phyloP scores from a whole-genome alignment of 768 basidiomycete species.

The Russula foetens region DNA sequence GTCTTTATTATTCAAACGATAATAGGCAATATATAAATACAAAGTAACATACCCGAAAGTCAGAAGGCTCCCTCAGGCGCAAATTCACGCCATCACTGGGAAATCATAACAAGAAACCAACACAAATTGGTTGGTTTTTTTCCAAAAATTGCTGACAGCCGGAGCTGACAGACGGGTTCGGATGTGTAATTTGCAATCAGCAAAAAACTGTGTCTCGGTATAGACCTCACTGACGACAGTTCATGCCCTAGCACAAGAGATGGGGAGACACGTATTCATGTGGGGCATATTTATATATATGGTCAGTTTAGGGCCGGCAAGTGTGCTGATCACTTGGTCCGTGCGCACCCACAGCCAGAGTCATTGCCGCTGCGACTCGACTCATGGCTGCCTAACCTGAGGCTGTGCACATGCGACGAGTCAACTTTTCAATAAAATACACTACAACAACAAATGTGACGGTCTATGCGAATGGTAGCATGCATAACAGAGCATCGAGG shows the following conservation, averaged over 20 bases:
- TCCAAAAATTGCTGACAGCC: slow-evolving; percentile 90
- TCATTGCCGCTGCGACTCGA: no score
- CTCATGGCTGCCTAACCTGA: no score
- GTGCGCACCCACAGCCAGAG: no score
- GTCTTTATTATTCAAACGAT: no score
- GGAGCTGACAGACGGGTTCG: slow-evolving; percentile 87
- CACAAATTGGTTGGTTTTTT: slow-evolving; percentile 24
- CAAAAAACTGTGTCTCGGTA: slow-evolving; percentile 94
- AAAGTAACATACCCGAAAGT: not conserved
- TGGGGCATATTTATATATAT: slow-evolving; percentile 28
- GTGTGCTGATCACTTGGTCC: not conserved
- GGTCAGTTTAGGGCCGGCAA: slow-evolving; percentile 17
- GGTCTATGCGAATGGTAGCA: no score
- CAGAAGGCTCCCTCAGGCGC: not conserved
- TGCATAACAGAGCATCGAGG: no score
- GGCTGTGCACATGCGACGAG: no score
- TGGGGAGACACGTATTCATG: slow-evolving; percentile 23
- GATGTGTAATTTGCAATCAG: slow-evolving; percentile 98
- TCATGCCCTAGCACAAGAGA: slow-evolving; percentile 86
- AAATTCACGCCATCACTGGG: slow-evolving; percentile 6
- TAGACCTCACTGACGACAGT: slow-evolving; percentile 93
- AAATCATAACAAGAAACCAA: not conserved
- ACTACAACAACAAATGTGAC: no score
- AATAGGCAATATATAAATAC: no score
- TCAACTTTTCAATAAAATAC: no score